A percentile compares a stretch with the other conserved stretches of the same genome.
Conservation (phyloP, 176 grass and related monocot genomes). For the Aechmea fasciata region DNA sequence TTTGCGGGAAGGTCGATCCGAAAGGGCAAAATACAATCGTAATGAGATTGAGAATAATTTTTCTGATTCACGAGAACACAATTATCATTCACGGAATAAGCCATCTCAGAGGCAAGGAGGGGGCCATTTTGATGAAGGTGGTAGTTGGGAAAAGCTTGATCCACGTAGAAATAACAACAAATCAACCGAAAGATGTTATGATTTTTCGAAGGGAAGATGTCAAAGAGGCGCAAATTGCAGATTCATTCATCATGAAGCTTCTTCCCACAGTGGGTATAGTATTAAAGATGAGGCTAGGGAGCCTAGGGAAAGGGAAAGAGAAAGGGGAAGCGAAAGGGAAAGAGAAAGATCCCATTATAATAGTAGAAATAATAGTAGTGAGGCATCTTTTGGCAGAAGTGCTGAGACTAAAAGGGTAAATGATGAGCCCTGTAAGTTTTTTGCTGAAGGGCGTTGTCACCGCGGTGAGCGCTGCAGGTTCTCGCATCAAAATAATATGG, state of each 20-base stretch:
- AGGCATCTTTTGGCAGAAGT: slow-evolving; percentile 50
- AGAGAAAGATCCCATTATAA: slow-evolving; percentile 25
- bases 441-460: slow-evolving; percentile 63
- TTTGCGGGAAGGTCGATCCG: slow-evolving; percentile 36
- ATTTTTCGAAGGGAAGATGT: slow-evolving; percentile 86
- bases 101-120: slow-evolving; percentile 33
- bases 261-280: slow-evolving; percentile 48
- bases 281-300: slow-evolving; percentile 37
- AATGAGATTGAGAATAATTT: slow-evolving; percentile 42
- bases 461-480: slow-evolving; percentile 68
- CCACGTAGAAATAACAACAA: slow-evolving; percentile 37
- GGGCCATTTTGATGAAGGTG: slow-evolving; percentile 49
- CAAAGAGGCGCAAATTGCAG: slow-evolving; percentile 59
- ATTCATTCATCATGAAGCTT: slow-evolving; percentile 57
- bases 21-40: slow-evolving; percentile 20
- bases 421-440: slow-evolving; percentile 79
- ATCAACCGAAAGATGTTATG: slow-evolving; percentile 49
- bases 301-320: slow-evolving; percentile 10
- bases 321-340: slow-evolving; percentile 33
- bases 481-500: slow-evolving; percentile 50
- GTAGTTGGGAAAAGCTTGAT: slow-evolving; percentile 46
- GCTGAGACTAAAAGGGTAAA: slow-evolving; percentile 41
- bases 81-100: slow-evolving; percentile 41
- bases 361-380: slow-evolving; percentile 23
- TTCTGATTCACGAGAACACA: slow-evolving; percentile 49